Conservation (phyloP, 257 asterid genomes). For the Capsicum rhomboideum region DNA sequence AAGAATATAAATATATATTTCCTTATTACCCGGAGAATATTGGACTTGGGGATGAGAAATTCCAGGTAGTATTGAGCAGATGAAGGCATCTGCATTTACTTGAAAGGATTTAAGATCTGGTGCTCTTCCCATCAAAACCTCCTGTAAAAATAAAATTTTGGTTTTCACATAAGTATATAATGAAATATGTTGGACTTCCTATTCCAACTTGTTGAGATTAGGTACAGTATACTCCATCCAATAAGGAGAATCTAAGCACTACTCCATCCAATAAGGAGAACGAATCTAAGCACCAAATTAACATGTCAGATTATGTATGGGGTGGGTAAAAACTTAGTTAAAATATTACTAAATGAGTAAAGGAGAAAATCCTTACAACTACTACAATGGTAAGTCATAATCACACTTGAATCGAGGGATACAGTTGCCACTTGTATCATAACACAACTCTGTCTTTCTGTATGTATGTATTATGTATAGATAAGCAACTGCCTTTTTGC, state of each 20-base stretch:
- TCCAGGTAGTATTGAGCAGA: slow-evolving; percentile 83
- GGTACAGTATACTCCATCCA: background rate
- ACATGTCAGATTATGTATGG: background rate
- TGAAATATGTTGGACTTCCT: background rate
- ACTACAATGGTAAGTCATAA: slow-evolving; percentile 7
- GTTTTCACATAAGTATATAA: background rate
- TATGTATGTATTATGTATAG: background rate
- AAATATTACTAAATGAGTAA: background rate
- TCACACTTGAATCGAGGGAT: slow-evolving; percentile 8
- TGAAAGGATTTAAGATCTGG: slow-evolving; percentile 54
- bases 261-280: background rate
- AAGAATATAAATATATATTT: too few species aligned
- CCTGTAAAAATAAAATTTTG: slow-evolving; percentile 26
- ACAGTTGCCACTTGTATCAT: background rate
- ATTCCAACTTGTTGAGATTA: background rate
- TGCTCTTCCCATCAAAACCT: slow-evolving; percentile 70
- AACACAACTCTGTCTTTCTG: background rate
- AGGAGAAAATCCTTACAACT: background rate
- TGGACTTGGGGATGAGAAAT: slow-evolving; percentile 62
- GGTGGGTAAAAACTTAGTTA: background rate
- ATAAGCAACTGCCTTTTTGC: slow-evolving; percentile 28
- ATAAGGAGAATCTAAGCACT: background rate
- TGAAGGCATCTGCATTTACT: slow-evolving; percentile 67
- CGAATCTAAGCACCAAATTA: background rate
- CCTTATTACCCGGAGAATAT: slow-evolving; percentile 69